Base-by-base conservation (phyloP, 306 rosid genomes). In the Fragaria iinumae region DNA sequence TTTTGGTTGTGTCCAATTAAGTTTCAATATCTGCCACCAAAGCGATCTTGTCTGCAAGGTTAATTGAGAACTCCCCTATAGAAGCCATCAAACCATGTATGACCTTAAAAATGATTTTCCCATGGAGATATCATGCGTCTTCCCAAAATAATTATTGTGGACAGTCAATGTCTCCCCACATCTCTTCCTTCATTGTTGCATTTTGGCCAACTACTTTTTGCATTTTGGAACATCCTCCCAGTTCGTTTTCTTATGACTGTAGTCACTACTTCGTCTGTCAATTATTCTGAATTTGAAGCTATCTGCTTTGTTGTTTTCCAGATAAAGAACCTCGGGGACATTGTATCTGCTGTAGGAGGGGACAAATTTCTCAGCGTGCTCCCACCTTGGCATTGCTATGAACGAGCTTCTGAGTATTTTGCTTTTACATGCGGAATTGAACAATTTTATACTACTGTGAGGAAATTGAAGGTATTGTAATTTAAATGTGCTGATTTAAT, bases 301-400 rank as follows among this genome's bases (percentile, higher is more conserved):
- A 52, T 71, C 70, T 81, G 73, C 49, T 21, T 17, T 76, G 67
- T 32, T 55, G 25, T 83, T 86, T 77, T 11, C 48, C 79, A 92
- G 98, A 86, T 95, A 67, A 88, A 85, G 50, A 91, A 84, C 80
- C 83, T 95, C 23, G 69, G 90, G 83, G 95, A 90, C 43, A 6
- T 87, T 77, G 95, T 90, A 62, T 93, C 97, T 77, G 88, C 91
- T 76, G 79, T 81, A 82, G 77, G 71, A 65, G 96, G 97, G 71
- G 96, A 95, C 82, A 92, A 88, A 86, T 87, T 92, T 85, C 84
- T 95, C 76, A 92, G 92, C 83, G 87, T 95, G 95, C 86, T 95
- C 76, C 97, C 98, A 76, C 86, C 98, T 67, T 95, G 98, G 98
- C 98, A 95, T 83, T 96, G 97, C n/a, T 95, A 95, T 50, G 98